A percentile compares a stretch with the other conserved stretches of the same genome.
Conservation (phyloP, 495 filamentous ascomycete species). For the Tuber borchii region DNA sequence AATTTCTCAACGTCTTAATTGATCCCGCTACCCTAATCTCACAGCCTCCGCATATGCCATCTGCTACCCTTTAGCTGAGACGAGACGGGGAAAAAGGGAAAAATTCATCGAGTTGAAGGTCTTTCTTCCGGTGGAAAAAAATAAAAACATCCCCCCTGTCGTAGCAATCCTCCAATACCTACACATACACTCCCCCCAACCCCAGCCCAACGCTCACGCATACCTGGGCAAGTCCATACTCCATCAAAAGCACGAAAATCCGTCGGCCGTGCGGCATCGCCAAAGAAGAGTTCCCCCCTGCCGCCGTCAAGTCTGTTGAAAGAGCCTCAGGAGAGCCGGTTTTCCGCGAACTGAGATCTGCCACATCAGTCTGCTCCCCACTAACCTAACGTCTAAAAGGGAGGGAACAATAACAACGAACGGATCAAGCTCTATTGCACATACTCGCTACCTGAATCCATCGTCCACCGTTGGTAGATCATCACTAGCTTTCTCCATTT, state of each 20-base stretch:
- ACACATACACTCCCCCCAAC: background rate
- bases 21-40: background rate
- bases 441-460: background rate
- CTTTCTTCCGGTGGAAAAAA: background rate
- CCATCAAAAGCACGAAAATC: background rate
- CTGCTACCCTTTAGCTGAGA: background rate
- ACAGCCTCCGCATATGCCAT: background rate
- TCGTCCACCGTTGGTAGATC: background rate
- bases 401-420: constrained; percentile 9
- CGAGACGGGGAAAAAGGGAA: background rate
- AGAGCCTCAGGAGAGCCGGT: constrained; percentile 17
- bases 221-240: background rate
- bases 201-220: background rate
- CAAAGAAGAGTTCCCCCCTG: background rate
- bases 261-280: background rate
- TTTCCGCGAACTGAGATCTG: constrained; percentile 28
- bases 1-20: background rate
- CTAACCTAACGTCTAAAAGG: constrained; percentile 11
- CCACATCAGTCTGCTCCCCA: constrained; percentile 25
- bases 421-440: constrained; percentile 1
- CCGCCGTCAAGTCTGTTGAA: background rate
- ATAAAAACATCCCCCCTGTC: background rate
- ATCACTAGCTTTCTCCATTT: background rate
- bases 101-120: background rate
- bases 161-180: constrained; percentile 3